These are phyloP conservation scores for Penicillium sp. DNA, from an alignment of 2,329 filamentous ascomycete genomes.

Conservation along the genomic window DNA sequence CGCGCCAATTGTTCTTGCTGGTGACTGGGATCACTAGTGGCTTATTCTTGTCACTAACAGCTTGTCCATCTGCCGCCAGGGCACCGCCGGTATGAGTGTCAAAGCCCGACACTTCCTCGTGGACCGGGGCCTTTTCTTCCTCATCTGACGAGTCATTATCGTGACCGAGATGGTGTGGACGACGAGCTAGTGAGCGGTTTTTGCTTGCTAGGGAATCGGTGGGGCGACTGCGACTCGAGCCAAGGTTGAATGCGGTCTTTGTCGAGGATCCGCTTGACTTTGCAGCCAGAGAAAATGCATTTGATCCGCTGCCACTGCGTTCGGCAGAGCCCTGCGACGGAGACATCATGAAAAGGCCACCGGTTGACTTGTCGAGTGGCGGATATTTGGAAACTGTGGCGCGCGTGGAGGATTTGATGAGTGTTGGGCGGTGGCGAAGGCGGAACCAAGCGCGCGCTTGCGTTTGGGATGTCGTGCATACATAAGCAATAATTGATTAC, in stretches of 20 bases:
- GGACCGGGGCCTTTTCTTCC: slow-evolving; percentile 33
- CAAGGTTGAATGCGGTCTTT: slow-evolving; percentile 32
- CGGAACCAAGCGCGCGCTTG: slow-evolving; percentile 9
- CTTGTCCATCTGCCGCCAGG: slow-evolving; percentile 35
- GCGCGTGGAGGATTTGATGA: slow-evolving; percentile 10
- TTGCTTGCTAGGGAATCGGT: slow-evolving; percentile 13
- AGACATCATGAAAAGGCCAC: slow-evolving; percentile 14
- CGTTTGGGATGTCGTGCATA: too few relatives aligned
- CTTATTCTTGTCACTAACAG: slow-evolving; percentile 43
- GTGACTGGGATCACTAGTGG: slow-evolving; percentile 74
- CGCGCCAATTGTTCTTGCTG: slow-evolving; percentile 71
- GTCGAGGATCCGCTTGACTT: slow-evolving; percentile 28
- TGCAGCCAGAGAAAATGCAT: slow-evolving; percentile 40
- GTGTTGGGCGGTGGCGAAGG: slow-evolving; percentile 22
- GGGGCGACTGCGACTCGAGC: slow-evolving; percentile 21
- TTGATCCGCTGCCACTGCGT: slow-evolving; percentile 12
- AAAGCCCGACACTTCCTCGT: slow-evolving; percentile 51
- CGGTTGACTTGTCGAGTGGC: background rate
- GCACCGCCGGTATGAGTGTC: slow-evolving; percentile 42
- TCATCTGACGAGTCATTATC: slow-evolving; percentile 54
- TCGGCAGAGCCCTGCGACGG: slow-evolving; percentile 9
- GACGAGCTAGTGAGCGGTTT: slow-evolving; percentile 23
- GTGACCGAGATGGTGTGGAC: slow-evolving; percentile 30
- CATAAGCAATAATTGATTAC: too few relatives aligned
- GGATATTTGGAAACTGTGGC: background rate